phyloP scores from a whole-genome alignment of 2,329 filamentous ascomycete genomes.

The Sporothrix schenckii region DNA sequence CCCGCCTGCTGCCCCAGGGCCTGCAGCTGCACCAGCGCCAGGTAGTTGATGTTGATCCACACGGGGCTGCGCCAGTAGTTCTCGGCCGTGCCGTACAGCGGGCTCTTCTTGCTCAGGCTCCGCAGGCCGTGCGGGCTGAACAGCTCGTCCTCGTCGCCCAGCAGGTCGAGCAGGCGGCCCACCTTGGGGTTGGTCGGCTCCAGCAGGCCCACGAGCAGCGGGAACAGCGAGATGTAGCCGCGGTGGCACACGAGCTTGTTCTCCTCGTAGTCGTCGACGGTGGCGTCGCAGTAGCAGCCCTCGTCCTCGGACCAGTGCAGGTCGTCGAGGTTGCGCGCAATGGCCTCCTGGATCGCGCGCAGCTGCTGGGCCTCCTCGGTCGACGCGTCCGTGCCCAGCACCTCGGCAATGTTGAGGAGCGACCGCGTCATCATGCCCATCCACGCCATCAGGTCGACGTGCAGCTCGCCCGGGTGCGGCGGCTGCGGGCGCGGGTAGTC shows the following conservation, averaged over 20 bases:
- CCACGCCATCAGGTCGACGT: constrained; percentile 94
- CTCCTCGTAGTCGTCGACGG: constrained; percentile 94
- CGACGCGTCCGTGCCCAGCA: constrained; percentile 62
- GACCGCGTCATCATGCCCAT: constrained; percentile 93
- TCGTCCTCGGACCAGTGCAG: constrained; percentile 86
- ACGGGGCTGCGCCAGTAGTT: constrained; percentile 97
- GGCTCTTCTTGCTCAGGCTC: constrained; percentile 80
- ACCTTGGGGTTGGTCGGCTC: constrained; percentile 73
- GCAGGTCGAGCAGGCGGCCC: constrained; percentile 72
- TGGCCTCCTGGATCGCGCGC: constrained; percentile 70
- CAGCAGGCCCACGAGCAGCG: constrained; percentile 83
- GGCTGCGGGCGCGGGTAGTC: constrained; percentile 94
- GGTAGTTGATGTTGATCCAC: constrained; percentile 96
- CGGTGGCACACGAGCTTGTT: constrained; percentile 89
- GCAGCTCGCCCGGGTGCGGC: constrained; percentile 92
- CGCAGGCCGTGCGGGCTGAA: constrained; percentile 89
- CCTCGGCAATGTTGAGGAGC: constrained; percentile 76
- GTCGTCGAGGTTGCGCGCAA: constrained; percentile 84
- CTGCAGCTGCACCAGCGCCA: constrained; percentile 75
- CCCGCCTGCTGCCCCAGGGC: constrained; percentile 70
- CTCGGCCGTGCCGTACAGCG: constrained; percentile 85
- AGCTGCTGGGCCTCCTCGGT: constrained; percentile 76
- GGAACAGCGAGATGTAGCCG: constrained; percentile 91
- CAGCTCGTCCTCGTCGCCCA: constrained; percentile 80
- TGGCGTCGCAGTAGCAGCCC: constrained; percentile 90